Conservation (phyloP, 768 basidiomycete species). For the Trametes cinnabarina region DNA sequence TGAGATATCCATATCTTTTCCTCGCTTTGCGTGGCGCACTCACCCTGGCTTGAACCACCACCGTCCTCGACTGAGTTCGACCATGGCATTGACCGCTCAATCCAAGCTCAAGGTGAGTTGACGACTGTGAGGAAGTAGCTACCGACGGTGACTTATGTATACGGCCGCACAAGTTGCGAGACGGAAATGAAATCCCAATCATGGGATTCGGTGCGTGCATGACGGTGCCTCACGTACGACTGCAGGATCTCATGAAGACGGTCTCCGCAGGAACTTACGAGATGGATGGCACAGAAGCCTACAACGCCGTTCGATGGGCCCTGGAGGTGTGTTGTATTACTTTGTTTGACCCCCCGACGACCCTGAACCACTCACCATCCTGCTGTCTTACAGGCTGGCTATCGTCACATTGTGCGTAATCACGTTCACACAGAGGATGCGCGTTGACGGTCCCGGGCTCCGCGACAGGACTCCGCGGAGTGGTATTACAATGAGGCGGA, state of each 20-base stretch:
- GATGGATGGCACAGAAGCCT: conserved; percentile 55
- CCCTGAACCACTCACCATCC: conserved; percentile 4
- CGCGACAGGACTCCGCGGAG: conserved; percentile 43
- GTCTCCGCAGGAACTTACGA: conserved; percentile 53
- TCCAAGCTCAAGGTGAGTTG: conserved; percentile 27
- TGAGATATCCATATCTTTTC: no score
- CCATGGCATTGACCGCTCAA: conserved; percentile 20
- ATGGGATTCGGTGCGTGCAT: conserved; percentile 51
- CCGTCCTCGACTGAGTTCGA: neutral
- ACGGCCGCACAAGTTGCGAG: conserved; percentile 38
- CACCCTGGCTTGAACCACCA: neutral
- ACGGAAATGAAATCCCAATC: conserved; percentile 54
- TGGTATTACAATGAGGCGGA: conserved; percentile 68
- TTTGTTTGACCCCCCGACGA: neutral
- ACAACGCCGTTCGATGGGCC: conserved; percentile 56
- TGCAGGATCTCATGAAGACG: neutral
- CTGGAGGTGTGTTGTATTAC: conserved; percentile 46
- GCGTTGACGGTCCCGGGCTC: neutral
- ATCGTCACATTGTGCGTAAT: conserved; percentile 55
- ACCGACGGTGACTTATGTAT: neutral
- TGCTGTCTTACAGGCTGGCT: conserved; percentile 47
- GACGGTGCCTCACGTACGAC: neutral
- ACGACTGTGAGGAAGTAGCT: neutral
- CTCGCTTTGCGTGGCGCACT: no score
- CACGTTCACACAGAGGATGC: neutral